A percentile compares a stretch with the other conserved stretches of the same genome.
phyloP scores from a whole-genome alignment of 768 basidiomycete species.

The Boletus patriciae region DNA sequence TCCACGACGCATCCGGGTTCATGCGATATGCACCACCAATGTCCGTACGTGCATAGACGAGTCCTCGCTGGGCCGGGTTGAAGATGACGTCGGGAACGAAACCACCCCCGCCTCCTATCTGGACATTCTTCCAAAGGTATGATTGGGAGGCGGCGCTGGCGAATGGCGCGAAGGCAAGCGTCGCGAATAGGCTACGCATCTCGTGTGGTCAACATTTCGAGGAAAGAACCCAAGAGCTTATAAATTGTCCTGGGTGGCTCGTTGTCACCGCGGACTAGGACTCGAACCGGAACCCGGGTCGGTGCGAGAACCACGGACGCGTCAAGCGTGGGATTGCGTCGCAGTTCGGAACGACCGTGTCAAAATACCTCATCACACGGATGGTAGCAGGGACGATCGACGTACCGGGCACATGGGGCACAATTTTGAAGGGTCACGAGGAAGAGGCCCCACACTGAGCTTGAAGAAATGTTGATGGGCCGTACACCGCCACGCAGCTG shows the following conservation, averaged over 20 bases:
- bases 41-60: conserved; percentile 67
- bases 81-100: conserved; percentile 61
- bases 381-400: too few relatives aligned
- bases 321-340: too few relatives aligned
- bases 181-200: neutral
- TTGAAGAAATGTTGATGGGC: too few relatives aligned
- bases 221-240: neutral
- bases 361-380: too few relatives aligned
- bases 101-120: conserved; percentile 40
- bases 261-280: too few relatives aligned
- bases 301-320: too few relatives aligned
- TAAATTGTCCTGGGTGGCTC: conserved; percentile 34
- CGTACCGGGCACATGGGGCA: too few relatives aligned
- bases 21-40: conserved; percentile 66
- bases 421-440: too few relatives aligned
- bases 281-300: too few relatives aligned
- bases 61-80: conserved; percentile 57
- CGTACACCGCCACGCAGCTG: too few relatives aligned
- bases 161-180: neutral
- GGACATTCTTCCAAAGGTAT: conserved; percentile 66
- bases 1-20: conserved; percentile 62
- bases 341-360: too few relatives aligned
- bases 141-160: conserved; percentile 18
- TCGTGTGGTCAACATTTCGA: neutral
- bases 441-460: too few relatives aligned